Conservation (phyloP, 768 basidiomycete genomes). For the Trametes punicea region DNA sequence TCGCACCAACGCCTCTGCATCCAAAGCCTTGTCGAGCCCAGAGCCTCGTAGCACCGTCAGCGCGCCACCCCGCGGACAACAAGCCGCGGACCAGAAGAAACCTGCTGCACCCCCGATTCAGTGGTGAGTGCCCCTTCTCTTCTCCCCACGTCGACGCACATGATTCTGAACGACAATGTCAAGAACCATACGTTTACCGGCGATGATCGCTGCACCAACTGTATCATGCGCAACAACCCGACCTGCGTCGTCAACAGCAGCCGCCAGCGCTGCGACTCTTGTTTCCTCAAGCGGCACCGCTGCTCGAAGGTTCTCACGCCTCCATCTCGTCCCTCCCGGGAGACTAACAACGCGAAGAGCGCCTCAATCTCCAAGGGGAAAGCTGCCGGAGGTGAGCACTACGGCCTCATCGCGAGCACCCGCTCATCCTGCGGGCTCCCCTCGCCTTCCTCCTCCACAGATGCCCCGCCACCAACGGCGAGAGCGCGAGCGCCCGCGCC, state of each 20-base stretch:
- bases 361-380: slow-evolving; percentile 16
- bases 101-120: slow-evolving; percentile 5
- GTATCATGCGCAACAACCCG: slow-evolving; percentile 16
- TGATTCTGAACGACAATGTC: not conserved
- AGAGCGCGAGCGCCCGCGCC: slow-evolving; percentile 15
- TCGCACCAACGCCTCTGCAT: slow-evolving; percentile 3
- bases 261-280: slow-evolving; percentile 21
- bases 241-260: slow-evolving; percentile 20
- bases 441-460: slow-evolving; percentile 9
- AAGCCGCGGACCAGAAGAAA: slow-evolving; percentile 10
- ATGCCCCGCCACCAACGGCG: slow-evolving; percentile 12
- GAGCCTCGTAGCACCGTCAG: slow-evolving; percentile 19
- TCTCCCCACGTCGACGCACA: not conserved
- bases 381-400: slow-evolving; percentile 10
- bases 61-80: slow-evolving; percentile 12
- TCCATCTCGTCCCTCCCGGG: slow-evolving; percentile 14
- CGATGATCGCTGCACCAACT: slow-evolving; percentile 18
- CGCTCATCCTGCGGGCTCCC: slow-evolving; percentile 8
- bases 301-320: slow-evolving; percentile 22
- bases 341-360: slow-evolving; percentile 7
- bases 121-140: slow-evolving; percentile 11
- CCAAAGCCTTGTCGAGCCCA: slow-evolving; percentile 12
- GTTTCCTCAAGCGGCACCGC: slow-evolving; percentile 18
- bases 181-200: slow-evolving; percentile 16
- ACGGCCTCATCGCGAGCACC: not conserved